Percentiles rank a stretch among this genome's conserved stretches.
Evolutionary conservation across 2,329 filamentous ascomycete genomes (phyloP).

Genomic region (Epichloe scottii): DNA sequence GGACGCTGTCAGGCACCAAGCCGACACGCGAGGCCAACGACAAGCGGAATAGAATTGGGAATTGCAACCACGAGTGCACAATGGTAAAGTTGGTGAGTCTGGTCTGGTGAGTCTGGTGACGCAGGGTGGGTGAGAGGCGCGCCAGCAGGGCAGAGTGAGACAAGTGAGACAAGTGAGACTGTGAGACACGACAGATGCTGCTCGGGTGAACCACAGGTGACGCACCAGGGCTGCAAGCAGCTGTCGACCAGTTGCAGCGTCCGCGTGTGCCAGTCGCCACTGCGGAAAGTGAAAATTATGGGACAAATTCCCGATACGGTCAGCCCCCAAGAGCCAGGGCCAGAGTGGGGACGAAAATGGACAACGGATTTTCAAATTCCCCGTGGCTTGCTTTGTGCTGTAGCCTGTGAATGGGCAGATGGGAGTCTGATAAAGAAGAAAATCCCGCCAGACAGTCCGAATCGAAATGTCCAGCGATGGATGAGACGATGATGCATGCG

Average conservation of each 20-base stretch:
- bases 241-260: neutral
- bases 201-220: neutral
- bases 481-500: too few species aligned
- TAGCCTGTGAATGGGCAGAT: neutral
- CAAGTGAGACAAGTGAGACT: neutral
- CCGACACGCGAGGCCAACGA: neutral
- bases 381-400: neutral
- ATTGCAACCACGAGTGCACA: neutral
- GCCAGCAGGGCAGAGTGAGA: neutral
- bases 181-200: neutral
- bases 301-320: neutral
- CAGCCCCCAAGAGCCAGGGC: too few species aligned
- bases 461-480: too few species aligned
- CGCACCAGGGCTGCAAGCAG: neutral
- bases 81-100: too few species aligned
- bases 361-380: neutral
- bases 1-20: constrained; percentile 4
- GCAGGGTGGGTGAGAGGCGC: neutral
- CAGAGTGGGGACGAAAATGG: neutral
- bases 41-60: neutral
- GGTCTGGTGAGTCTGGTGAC: too few species aligned
- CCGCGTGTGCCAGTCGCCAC: neutral
- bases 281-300: neutral
- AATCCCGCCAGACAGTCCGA: too few species aligned
- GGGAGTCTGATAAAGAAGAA: too few species aligned